These are phyloP conservation scores for Monilinia fructigena DNA, from an alignment of 2,329 filamentous ascomycete genomes.

Conservation along the genomic window DNA sequence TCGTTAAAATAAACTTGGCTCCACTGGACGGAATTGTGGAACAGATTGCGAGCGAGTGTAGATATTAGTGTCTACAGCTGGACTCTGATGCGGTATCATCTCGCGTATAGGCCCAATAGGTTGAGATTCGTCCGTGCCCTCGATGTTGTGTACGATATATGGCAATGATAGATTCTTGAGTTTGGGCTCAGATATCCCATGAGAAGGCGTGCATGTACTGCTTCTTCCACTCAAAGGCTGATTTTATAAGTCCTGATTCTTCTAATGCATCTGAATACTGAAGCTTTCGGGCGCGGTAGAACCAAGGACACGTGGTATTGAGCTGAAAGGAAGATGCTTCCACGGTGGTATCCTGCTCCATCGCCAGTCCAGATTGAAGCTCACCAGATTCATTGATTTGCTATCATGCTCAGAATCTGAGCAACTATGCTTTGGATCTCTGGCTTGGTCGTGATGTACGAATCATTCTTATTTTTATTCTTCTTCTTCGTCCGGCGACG, in stretches of 20 bases:
- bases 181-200: neutral
- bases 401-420: neutral
- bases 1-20: neutral
- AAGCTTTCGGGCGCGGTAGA: neutral
- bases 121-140: neutral
- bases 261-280: neutral
- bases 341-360: neutral
- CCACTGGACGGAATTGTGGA: neutral
- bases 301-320: neutral
- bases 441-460: neutral
- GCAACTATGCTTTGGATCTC: neutral
- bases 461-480: neutral
- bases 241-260: too few relatives aligned
- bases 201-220: neutral
- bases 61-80: neutral
- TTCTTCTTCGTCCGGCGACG: neutral
- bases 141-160: neutral
- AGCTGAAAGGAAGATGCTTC: neutral
- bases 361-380: accelerated
- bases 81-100: accelerated
- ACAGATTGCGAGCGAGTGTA: neutral
- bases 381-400: neutral
- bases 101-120: neutral
- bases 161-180: neutral
- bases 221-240: too few relatives aligned